phyloP scores from a whole-genome alignment of 2,329 filamentous ascomycete species.

The Aspergillus cejpii region DNA sequence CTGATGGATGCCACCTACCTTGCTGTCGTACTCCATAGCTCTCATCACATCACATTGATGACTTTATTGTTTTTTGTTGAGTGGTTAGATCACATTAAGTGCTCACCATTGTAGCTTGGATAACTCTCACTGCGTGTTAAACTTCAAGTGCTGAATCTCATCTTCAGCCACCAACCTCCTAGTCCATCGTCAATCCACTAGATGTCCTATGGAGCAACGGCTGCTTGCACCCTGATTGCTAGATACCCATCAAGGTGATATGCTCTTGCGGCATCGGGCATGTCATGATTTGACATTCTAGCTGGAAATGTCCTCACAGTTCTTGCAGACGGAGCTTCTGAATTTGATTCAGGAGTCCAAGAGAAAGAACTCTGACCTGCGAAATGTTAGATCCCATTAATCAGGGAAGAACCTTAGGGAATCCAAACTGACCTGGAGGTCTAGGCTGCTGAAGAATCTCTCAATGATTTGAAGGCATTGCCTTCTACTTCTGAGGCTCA shows the following conservation, averaged over 20 bases:
- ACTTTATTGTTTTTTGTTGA: background rate
- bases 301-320: conserved; percentile 76
- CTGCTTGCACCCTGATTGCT: conserved; percentile 11
- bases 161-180: background rate
- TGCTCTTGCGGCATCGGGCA: conserved; percentile 19
- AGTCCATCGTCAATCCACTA: conserved; percentile 1
- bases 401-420: conserved; percentile 13
- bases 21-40: conserved; percentile 4
- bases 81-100: background rate
- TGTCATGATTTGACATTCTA: conserved; percentile 24
- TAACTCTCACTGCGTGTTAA: background rate
- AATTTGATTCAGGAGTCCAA: conserved; percentile 94
- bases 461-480: conserved; percentile 77
- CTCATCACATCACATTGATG: background rate
- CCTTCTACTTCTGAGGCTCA: conserved; percentile 69
- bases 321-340: conserved; percentile 77
- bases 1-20: conserved; percentile 18
- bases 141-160: background rate
- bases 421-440: conserved; percentile 21
- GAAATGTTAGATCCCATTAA: conserved; percentile 48
- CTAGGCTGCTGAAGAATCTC: conserved; percentile 84
- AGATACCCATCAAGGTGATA: conserved; percentile 1
- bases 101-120: background rate
- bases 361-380: conserved; percentile 83
- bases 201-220: conserved; percentile 12